Percentiles rank a stretch among this genome's conserved stretches.
Conservation (phyloP, 129 eudicot genomes). For the Chrysanthemum makinoi region DNA sequence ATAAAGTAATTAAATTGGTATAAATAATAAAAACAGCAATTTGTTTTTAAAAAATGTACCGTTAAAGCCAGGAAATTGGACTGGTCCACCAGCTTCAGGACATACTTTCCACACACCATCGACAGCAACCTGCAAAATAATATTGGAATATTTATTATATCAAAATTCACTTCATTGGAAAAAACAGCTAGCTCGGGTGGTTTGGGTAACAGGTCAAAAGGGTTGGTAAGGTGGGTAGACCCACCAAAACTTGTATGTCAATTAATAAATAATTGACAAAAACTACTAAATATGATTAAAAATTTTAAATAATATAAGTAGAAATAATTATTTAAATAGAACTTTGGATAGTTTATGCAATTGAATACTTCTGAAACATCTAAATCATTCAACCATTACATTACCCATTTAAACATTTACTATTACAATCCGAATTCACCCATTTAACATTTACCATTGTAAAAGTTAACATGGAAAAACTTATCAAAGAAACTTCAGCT, state of each 20-base stretch:
- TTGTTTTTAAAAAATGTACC: slow-evolving; percentile 39
- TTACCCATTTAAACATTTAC: no score
- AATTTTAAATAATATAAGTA: not conserved
- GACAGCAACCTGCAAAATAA: slow-evolving; percentile 69
- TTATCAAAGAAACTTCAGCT: not conserved
- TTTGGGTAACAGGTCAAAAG: not conserved
- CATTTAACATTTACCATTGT: not conserved
- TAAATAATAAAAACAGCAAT: not conserved
- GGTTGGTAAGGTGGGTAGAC: not conserved
- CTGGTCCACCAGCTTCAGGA: slow-evolving; percentile 83
- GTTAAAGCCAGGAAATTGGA: slow-evolving; percentile 86
- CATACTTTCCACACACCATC: slow-evolving; percentile 88
- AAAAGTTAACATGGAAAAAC: not conserved
- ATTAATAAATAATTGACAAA: not conserved
- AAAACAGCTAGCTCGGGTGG: not conserved
- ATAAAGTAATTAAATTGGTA: not conserved
- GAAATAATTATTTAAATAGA: not conserved
- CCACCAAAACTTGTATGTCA: not conserved
- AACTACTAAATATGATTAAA: not conserved
- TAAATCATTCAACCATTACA: not conserved
- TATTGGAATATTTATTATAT: not conserved
- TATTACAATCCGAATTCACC: not conserved
- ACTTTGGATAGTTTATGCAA: not conserved
- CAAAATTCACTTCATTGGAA: not conserved
- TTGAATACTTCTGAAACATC: not conserved